Base-by-base conservation (phyloP, 2,329 filamentous ascomycete species). In the Aspergillus sp. region DNA sequence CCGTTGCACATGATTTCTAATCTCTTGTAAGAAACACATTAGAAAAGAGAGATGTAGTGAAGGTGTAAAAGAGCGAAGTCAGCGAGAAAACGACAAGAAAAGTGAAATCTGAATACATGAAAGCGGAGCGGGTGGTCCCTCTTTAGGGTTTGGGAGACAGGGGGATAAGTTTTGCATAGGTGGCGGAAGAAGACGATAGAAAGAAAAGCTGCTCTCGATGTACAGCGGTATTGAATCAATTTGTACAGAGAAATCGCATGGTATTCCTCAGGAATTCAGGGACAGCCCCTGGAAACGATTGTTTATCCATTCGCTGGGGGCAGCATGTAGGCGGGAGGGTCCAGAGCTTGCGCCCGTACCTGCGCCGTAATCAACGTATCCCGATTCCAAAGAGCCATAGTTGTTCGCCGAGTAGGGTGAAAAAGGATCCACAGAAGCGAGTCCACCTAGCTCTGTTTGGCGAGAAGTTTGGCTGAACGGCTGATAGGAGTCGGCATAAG, bases 221-320 rank as follows among this genome's bases (percentile, higher is more conserved):
- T 55, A 36, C 23, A 36, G 53, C 53, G 21, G 41, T 13, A 36
- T 23, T 12, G 41, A 25, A 32, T 32, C 53, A 47, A 55, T 55
- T 47, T 47, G 39, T 30, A 47, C 39, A 47, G 19, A 41, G 17
- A 25, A 55, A 45, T 32, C 43, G n/a, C 39, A 41, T 39, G 38
- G 38, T 45, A 55, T 30, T n/a, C 15, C 47, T 74, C 65, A 81
- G 65, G 85, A 85, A 70, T 90, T 90, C 64, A 92, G 82, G 2
- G 90, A 92, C 17, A 92, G 78, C 9, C 89, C 85, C 72, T 92
- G 89, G 72, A 91, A 91, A 5, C 82, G 77, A 56, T 80, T 79
- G 56, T 80, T 79, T 25, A 83, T 77, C 88, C 89, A 91, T 53
- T 90, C 87, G 51, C 81, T 75, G 15, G 69, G 76, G 23, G 67